Evolutionary conservation across 345 rosid species (phyloP), one percentile per base, ranked within the genome.

Genomic region (Lumnitzera racemosa): DNA sequence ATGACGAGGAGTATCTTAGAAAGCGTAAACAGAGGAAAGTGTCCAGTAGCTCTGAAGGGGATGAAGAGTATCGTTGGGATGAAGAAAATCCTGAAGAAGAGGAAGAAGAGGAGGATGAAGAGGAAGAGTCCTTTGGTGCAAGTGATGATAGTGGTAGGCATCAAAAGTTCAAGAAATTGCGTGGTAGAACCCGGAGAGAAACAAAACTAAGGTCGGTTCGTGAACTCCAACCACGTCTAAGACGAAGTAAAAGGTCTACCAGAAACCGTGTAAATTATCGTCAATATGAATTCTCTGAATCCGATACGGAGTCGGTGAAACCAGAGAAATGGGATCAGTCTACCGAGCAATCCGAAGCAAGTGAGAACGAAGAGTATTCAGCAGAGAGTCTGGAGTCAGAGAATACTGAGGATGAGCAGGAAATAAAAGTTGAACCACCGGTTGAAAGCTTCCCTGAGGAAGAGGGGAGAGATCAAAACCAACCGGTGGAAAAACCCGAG

Each of bases 41-140:
- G 53, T 88, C 91, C 49, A 94, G 99, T 78, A 88, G 92, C 72
- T 94, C 97, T 12, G 99, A 92, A 76, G 99, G 95, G 66, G 96
- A 92, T 66, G 98, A 91, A 66, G 98, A 92, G 76, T 92, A 92
- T 69, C 58, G 50, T 57, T 81, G 89, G 96, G 99, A 89, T 41
- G 99, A 81, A 53, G 98, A 95, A 67, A 82, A 90, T 74, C 87
- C 84, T n/a, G 99, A 90, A 70, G 86, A 87, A 52, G 80, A 77
- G 13, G 82, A 84, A 15, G 90, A 80, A 46, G 94, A 89, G 16
- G 89, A 88, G 17, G 96, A 86, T 47, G 98, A 89, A 58, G 94
- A 88, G 24, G 96, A 83, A 49, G 91, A 90, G 66, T 90, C 91
- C 46, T 74, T 77, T 41, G 80, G 91, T 58, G 62, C 76, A 46